Conservation (phyloP, 2,329 filamentous ascomycete genomes). For the Dothideomycetidae sp. region DNA sequence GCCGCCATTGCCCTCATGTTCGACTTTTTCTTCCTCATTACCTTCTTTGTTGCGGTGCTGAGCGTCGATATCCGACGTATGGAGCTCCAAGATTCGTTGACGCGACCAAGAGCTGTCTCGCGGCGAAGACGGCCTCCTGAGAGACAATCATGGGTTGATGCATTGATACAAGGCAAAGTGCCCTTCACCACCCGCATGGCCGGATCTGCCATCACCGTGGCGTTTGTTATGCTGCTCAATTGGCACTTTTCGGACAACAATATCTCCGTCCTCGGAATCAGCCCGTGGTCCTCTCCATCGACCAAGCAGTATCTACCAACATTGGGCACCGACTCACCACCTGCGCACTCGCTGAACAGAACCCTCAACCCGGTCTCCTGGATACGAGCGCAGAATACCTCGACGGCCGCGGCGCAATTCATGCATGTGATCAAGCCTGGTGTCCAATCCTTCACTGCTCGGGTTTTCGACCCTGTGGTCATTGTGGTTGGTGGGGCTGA, state of each 20-base stretch:
- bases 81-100: conserved; percentile 60
- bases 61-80: conserved; percentile 65
- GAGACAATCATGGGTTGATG: conserved; percentile 44
- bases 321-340: conserved; percentile 8
- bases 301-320: conserved; percentile 10
- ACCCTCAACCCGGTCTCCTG: conserved; percentile 63
- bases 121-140: conserved; percentile 15
- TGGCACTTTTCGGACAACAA: conserved; percentile 59
- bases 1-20: conserved; percentile 60
- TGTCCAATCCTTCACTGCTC: conserved; percentile 56
- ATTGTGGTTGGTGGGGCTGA: conserved; percentile 57
- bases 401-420: conserved; percentile 58
- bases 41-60: conserved; percentile 65
- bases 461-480: conserved; percentile 59
- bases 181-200: conserved; percentile 60
- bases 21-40: conserved; percentile 65
- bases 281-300: conserved; percentile 8
- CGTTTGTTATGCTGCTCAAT: conserved; percentile 58
- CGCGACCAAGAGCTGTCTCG: conserved; percentile 19
- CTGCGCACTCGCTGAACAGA: conserved; percentile 48
- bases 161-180: conserved; percentile 48
- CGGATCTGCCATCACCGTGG: conserved; percentile 57
- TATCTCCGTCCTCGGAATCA: conserved; percentile 5
- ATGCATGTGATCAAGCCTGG: conserved; percentile 62
- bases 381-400: conserved; percentile 57